A percentile compares a stretch with the other conserved stretches of the same genome.
Conservation (phyloP, 257 asterid genomes). For the Gentiana macrophylla region DNA sequence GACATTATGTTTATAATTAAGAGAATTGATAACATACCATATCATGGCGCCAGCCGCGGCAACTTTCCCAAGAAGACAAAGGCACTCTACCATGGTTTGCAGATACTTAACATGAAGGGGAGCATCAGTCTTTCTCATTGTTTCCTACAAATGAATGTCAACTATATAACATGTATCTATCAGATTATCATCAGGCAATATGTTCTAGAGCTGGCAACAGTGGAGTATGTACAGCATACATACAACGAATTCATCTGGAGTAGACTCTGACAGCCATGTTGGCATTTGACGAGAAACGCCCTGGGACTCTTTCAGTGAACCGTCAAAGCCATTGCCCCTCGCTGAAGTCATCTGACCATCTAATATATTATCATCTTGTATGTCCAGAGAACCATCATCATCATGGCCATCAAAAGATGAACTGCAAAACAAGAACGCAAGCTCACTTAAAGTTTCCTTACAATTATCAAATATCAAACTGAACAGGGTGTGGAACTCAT, state of each 20-base stretch:
- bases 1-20: conserved; percentile 6
- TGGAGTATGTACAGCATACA: conserved; percentile 30
- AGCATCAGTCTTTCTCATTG: conserved; percentile 82
- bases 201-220: conserved; percentile 14
- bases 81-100: conserved; percentile 95
- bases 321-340: conserved; percentile 53
- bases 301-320: conserved; percentile 40
- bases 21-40: conserved; percentile 53
- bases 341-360: conserved; percentile 16
- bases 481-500: too few relatives aligned
- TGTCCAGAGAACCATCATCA: conserved; percentile 53
- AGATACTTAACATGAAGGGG: conserved; percentile 84
- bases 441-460: too few relatives aligned
- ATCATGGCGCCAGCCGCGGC: conserved; percentile 98
- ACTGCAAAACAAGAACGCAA: conserved; percentile 32
- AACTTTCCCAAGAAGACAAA: conserved; percentile 96
- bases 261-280: conserved; percentile 80
- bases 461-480: too few relatives aligned
- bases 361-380: conserved; percentile 30
- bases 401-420: conserved; percentile 68
- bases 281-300: conserved; percentile 56
- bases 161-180: conserved; percentile 15
- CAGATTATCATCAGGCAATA: conserved; percentile 9
- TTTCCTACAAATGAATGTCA: conserved; percentile 54
- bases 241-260: conserved; percentile 98